These are phyloP conservation scores for Zygnema cylindricum DNA, from an alignment of 139 green algal genomes.

Conservation along the genomic window DNA sequence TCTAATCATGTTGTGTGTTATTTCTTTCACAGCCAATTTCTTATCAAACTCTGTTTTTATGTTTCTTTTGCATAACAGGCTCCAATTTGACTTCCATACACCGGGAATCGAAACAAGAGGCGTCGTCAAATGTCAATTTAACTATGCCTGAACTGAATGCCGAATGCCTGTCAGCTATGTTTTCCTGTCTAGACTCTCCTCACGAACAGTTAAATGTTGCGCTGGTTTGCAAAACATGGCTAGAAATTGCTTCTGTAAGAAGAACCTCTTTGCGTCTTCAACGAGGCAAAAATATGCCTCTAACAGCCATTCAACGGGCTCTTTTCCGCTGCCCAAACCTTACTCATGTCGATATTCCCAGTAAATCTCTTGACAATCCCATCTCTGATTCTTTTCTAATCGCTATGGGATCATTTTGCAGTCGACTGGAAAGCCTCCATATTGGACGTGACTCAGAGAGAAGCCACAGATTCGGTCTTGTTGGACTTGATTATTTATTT, in stretches of 20 bases:
- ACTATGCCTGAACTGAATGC: background rate
- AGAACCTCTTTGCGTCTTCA: background rate
- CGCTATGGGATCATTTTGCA: constrained; percentile 29
- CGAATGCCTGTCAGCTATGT: background rate
- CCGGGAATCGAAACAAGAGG: too few species aligned
- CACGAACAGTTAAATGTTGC: background rate
- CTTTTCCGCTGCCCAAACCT: constrained; percentile 25
- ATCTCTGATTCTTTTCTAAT: constrained; percentile 13
- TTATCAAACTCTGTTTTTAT: too few species aligned
- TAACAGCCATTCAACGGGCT: constrained; percentile 6
- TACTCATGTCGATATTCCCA: constrained; percentile 10
- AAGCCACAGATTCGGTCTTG: background rate
- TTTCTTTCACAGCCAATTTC: too few species aligned
- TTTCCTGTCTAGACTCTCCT: background rate
- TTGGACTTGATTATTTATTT: constrained; percentile 16
- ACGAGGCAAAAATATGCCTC: background rate
- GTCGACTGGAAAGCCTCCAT: background rate
- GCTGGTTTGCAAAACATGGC: background rate
- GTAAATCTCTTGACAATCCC: background rate
- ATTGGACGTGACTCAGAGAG: constrained; percentile 27
- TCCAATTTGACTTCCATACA: too few species aligned
- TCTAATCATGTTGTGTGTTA: too few species aligned
- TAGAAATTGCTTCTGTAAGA: background rate
- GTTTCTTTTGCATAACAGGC: too few species aligned
- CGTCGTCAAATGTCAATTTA: too few species aligned